These are phyloP conservation scores for Claviceps monticola DNA, from an alignment of 2,329 filamentous ascomycete genomes.

Conservation along the genomic window DNA sequence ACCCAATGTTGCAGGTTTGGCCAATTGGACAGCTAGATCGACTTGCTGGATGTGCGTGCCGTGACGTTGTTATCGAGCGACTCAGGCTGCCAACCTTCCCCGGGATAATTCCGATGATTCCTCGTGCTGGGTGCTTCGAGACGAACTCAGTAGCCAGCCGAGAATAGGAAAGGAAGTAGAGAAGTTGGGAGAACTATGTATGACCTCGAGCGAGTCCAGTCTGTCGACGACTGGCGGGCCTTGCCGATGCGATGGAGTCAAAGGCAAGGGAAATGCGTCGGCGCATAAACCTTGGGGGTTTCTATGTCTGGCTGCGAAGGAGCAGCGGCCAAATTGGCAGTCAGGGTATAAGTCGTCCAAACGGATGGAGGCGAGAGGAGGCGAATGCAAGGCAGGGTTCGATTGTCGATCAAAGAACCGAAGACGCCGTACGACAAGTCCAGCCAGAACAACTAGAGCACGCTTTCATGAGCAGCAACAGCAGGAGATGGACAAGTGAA, in stretches of 20 bases:
- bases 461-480: not conserved
- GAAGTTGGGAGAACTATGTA: not conserved
- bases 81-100: not conserved
- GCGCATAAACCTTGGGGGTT: slow-evolving; percentile 4
- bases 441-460: not conserved
- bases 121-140: not conserved
- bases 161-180: not conserved
- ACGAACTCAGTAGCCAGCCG: not conserved
- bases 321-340: slow-evolving; percentile 2
- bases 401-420: not conserved
- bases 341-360: not conserved
- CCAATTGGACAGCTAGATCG: not conserved
- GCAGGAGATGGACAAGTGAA: not conserved
- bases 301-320: slow-evolving; percentile 1
- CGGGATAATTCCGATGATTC: not conserved
- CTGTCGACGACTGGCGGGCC: not conserved
- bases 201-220: not conserved
- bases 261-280: slow-evolving; percentile 3
- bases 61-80: not conserved
- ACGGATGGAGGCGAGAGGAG: not conserved
- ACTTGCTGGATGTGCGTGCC: not conserved
- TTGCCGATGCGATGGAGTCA: slow-evolving; percentile 1
- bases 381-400: not conserved
- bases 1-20: not conserved
- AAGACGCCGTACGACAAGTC: too few relatives aligned